Evolutionary conservation across 352 stramenopile species (phyloP).

Genomic region (Elongisporangium undulatum): DNA sequence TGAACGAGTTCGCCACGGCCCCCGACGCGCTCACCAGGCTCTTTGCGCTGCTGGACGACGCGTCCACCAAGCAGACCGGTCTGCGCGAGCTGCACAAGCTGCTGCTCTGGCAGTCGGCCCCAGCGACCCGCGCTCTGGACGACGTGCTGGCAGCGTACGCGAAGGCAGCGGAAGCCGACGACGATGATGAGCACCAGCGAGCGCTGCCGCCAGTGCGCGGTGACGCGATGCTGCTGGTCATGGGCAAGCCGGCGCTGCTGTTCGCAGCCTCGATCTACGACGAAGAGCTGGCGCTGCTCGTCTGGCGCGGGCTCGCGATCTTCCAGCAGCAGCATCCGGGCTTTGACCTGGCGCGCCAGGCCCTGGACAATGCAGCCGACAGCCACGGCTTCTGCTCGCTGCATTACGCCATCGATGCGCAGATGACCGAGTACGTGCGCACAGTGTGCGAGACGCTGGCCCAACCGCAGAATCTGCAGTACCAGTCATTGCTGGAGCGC

Average conservation of each 20-base stretch:
- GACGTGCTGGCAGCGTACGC: slow-evolving; percentile 34
- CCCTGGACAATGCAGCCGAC: slow-evolving; percentile 66
- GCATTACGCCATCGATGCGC: slow-evolving; percentile 74
- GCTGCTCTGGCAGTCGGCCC: slow-evolving; percentile 38
- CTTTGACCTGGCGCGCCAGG: slow-evolving; percentile 54
- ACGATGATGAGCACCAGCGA: slow-evolving; percentile 7
- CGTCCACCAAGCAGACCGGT: slow-evolving; percentile 7
- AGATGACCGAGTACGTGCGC: slow-evolving; percentile 49
- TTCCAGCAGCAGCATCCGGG: slow-evolving; percentile 30
- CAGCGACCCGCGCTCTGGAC: slow-evolving; percentile 15
- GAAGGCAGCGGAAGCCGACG: neutral
- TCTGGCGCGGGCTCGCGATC: slow-evolving; percentile 51
- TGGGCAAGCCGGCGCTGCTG: slow-evolving; percentile 75
- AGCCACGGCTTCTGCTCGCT: slow-evolving; percentile 62
- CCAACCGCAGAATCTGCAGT: slow-evolving; percentile 8
- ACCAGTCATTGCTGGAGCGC: slow-evolving; percentile 9
- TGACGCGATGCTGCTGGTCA: slow-evolving; percentile 46
- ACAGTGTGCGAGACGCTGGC: slow-evolving; percentile 21
- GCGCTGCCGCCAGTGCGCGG: slow-evolving; percentile 2
- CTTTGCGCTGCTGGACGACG: slow-evolving; percentile 27
- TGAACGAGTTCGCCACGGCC: slow-evolving; percentile 60
- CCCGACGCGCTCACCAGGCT: slow-evolving; percentile 35
- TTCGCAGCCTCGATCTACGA: slow-evolving; percentile 85
- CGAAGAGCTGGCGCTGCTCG: slow-evolving; percentile 61
- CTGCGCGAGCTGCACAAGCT: slow-evolving; percentile 36